Conservation (phyloP, 192 early-diverging fungal species). For the Coemansia sp. region DNA sequence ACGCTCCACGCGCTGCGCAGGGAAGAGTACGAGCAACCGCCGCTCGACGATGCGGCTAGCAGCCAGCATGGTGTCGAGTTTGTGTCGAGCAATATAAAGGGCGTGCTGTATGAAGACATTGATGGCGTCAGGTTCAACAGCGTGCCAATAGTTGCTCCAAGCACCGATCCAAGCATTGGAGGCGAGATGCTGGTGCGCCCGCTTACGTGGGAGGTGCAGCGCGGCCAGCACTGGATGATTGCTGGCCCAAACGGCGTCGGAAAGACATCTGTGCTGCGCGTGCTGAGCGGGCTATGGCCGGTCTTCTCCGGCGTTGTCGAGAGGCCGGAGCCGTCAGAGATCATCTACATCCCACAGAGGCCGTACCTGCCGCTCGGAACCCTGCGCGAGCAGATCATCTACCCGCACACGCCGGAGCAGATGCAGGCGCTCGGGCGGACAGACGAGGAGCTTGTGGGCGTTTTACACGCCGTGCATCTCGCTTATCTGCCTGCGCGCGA, state of each 20-base stretch:
- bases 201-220: conserved; percentile 82
- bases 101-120: conserved; percentile 45
- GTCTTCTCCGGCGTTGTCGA: conserved; percentile 78
- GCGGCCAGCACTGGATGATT: conserved; percentile 92
- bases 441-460: conserved; percentile 80
- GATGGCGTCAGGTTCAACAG: conserved; percentile 80
- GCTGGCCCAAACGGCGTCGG: conserved; percentile 95
- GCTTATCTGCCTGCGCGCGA: conserved; percentile 80
- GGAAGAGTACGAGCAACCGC: conserved; percentile 54
- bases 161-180: conserved; percentile 46
- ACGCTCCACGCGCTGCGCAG: conserved; percentile 78
- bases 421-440: conserved; percentile 75
- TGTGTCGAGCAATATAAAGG: conserved; percentile 22
- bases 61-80: conserved; percentile 10
- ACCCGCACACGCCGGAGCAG: conserved; percentile 88
- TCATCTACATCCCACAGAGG: conserved; percentile 97
- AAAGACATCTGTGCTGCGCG: conserved; percentile 90
- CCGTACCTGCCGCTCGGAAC: conserved; percentile 93
- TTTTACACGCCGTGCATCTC: conserved; percentile 84
- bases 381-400: conserved; percentile 95
- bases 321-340: conserved; percentile 73
- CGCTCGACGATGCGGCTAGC: not conserved
- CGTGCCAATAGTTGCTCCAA: conserved; percentile 91
- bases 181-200: conserved; percentile 88
- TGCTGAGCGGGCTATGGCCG: conserved; percentile 96